Base-by-base conservation (phyloP, 2,329 filamentous ascomycete species). In the Xylaria sp. region DNA sequence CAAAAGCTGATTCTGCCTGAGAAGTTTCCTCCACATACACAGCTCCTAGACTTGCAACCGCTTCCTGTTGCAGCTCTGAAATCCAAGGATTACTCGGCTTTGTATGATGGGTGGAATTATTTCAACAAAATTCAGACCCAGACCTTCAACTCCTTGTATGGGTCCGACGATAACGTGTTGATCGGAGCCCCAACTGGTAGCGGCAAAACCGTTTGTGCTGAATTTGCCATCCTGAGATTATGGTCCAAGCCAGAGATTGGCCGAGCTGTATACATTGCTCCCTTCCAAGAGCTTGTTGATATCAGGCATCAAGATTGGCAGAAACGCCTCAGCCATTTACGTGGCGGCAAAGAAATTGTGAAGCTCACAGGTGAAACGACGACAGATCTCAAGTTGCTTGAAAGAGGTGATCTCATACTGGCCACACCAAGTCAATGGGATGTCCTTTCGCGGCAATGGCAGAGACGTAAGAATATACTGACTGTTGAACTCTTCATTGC, bases 91-190 rank as follows among this genome's bases (percentile, higher is more conserved):
- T 97, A 92, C 76, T 87, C 92, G 68, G 86, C 88, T 28, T 83
- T 99, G 23, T 99, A 97, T 77, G 90, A 93, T 3, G 85, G 91
- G 36, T 97, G 93, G 90, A 87, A 89, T 65, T 89, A 92, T 71
- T 99, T 99, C 85, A 99, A 99, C 84, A 96, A 96, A 79, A 92
- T 99, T 13, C 97, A 99, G 80, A 97, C 96, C 0, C 96, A 99
- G 79, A 93, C 93, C 0, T 99, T 98, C 85, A 97, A 97, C 78
- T 94, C 94, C 1, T 83, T 99, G 0, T 98, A 93, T 79, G 91
- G 92, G 57, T 92, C 93, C 0, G 93, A 98, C 78, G 93, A 98
- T 75, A 98, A 97, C 76, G 94, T 97, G 26, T 93, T 99, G 71
- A 84, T 99, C 71, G 94, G 93, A 54, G 92, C 95, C n/a, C 92